These are phyloP conservation scores for Globisporangium ultimum DNA, from an alignment of 352 stramenopile genomes.

Conservation along the genomic window DNA sequence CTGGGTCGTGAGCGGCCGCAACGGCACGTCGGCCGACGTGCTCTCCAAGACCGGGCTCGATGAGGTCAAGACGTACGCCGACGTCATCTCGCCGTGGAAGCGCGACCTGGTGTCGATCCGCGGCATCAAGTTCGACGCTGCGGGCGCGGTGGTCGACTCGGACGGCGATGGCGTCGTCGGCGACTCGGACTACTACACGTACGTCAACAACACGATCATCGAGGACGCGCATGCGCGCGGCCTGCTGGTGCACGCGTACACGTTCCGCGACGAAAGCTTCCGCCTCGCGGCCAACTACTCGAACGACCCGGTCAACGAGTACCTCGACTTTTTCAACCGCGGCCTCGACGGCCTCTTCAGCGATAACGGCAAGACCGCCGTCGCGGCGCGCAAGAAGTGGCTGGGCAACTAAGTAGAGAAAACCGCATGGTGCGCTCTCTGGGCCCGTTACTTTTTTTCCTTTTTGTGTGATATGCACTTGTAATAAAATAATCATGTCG, in stretches of 20 bases:
- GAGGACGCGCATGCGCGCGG: conserved; percentile 49
- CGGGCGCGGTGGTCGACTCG: conserved; percentile 43
- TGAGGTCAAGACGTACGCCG: conserved; percentile 62
- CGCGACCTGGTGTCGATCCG: conserved; percentile 65
- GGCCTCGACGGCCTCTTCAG: conserved; percentile 64
- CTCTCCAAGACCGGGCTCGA: conserved; percentile 52
- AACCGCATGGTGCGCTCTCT: neutral
- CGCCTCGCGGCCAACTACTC: conserved; percentile 63
- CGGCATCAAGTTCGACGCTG: conserved; percentile 32
- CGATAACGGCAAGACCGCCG: conserved; percentile 54
- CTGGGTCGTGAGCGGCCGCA: conserved; percentile 59
- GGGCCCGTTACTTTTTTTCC: neutral
- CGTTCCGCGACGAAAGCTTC: conserved; percentile 68
- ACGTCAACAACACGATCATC: conserved; percentile 38
- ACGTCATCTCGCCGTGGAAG: conserved; percentile 81
- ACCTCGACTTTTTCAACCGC: conserved; percentile 60
- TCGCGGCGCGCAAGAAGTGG: conserved; percentile 38
- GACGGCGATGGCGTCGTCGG: conserved; percentile 61
- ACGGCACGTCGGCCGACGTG: conserved; percentile 47
- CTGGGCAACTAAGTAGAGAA: conserved; percentile 16
- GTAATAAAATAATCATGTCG: too few relatives aligned
- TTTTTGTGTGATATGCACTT: too few relatives aligned
- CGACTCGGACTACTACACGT: conserved; percentile 59
- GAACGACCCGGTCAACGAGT: conserved; percentile 54
- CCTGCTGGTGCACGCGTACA: conserved; percentile 58